These are phyloP conservation scores for Phytophthora syringae DNA, from an alignment of 352 stramenopile species.

Conservation along the genomic window DNA sequence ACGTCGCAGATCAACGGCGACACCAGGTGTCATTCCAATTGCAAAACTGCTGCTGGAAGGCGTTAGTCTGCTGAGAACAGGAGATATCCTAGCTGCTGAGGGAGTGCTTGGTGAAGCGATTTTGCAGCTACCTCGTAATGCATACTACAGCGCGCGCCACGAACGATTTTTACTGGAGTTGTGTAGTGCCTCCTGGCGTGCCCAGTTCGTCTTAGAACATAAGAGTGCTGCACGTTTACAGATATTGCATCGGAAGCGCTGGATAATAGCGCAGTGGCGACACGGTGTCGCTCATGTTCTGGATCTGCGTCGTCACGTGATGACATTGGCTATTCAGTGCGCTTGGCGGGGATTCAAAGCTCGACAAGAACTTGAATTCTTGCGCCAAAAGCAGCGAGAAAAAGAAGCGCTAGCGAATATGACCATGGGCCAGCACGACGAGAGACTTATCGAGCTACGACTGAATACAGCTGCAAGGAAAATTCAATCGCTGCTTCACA, in stretches of 20 bases:
- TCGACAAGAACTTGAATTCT: constrained; percentile 25
- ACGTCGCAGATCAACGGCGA: constrained; percentile 13
- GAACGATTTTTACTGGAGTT: constrained; percentile 53
- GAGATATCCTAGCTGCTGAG: constrained; percentile 38
- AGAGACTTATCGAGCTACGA: constrained; percentile 40
- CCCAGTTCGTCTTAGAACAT: constrained; percentile 52
- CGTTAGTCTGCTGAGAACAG: constrained; percentile 43
- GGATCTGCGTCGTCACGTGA: constrained; percentile 35
- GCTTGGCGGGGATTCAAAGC: constrained; percentile 44
- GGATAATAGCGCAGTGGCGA: constrained; percentile 25
- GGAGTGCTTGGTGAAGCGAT: constrained; percentile 42
- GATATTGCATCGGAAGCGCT: constrained; percentile 17
- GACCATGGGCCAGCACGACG: constrained; percentile 53
- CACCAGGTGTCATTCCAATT: constrained; percentile 5
- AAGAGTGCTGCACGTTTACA: constrained; percentile 46
- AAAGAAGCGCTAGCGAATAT: constrained; percentile 46
- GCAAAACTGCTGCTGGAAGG: constrained; percentile 57
- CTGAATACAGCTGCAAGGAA: constrained; percentile 48
- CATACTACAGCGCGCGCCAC: constrained; percentile 53
- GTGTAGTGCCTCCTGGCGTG: constrained; percentile 49
- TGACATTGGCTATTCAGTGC: constrained; percentile 53
- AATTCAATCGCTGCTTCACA: constrained; percentile 64
- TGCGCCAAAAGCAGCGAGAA: constrained; percentile 34
- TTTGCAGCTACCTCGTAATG: constrained; percentile 24
- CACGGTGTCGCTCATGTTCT: constrained; percentile 33